Conservation (phyloP, 441 rosid species). For the Brassica balearica region DNA sequence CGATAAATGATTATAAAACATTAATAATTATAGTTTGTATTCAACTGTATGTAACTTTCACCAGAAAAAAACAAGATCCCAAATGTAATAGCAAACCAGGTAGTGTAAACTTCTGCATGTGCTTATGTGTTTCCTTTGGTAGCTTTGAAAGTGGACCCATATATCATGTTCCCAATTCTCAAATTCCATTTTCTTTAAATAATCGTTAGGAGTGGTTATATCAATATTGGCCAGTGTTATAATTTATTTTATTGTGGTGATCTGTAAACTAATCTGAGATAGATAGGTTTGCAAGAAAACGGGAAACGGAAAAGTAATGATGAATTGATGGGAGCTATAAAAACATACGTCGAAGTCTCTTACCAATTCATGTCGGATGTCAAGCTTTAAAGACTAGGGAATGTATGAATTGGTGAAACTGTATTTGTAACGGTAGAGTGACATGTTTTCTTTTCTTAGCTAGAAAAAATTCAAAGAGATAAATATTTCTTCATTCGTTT, state of each 20-base stretch:
- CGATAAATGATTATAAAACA: background rate
- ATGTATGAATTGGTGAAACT: too few relatives aligned
- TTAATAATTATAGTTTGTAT: background rate
- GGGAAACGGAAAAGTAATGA: too few relatives aligned
- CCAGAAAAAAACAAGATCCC: background rate
- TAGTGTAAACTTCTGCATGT: background rate
- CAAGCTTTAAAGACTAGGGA: too few relatives aligned
- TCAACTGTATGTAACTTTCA: background rate
- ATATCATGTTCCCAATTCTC: constrained; percentile 13
- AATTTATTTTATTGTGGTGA: background rate
- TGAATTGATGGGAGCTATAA: too few relatives aligned
- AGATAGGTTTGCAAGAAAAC: background rate
- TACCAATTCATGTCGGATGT: too few relatives aligned
- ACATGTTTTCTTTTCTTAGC: too few relatives aligned
- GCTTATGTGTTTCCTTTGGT: background rate
- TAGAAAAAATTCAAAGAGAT: too few relatives aligned
- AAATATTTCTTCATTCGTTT: too few relatives aligned
- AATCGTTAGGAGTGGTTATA: too few relatives aligned
- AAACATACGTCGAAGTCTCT: too few relatives aligned
- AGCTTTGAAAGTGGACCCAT: constrained; percentile 20
- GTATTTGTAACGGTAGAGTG: too few relatives aligned
- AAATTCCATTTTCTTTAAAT: background rate
- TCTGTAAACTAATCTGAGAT: background rate
- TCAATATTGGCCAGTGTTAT: background rate
- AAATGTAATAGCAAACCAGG: background rate